Percentiles rank a stretch among this genome's conserved stretches.
Evolutionary conservation across 2,329 filamentous ascomycete genomes (phyloP).

Genomic region (Sclerotinia borealis): DNA sequence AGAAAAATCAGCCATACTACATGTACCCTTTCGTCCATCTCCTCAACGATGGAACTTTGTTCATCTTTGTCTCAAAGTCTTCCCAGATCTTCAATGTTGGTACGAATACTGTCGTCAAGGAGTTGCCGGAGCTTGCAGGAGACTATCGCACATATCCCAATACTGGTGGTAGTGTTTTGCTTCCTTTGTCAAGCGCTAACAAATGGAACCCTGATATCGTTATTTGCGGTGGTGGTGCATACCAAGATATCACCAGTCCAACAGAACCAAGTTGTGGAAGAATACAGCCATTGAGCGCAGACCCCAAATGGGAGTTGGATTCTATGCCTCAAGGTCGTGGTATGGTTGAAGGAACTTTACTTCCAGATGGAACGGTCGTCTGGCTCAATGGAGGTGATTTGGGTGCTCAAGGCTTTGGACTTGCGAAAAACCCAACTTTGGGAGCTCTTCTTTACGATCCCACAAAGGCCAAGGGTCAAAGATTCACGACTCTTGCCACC

Average conservation of each 20-base stretch:
- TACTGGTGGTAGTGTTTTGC: conserved; percentile 51
- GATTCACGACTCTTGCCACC: conserved; percentile 41
- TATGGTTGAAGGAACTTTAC: conserved; percentile 54
- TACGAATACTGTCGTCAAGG: conserved; percentile 39
- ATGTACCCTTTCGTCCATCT: conserved; percentile 60
- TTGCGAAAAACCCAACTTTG: conserved; percentile 47
- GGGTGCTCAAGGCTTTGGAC: conserved; percentile 54
- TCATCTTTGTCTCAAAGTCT: conserved; percentile 51
- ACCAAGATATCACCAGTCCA: conserved; percentile 53
- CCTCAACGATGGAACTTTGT: conserved; percentile 49
- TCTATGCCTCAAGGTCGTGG: conserved; percentile 51
- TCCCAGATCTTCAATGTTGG: conserved; percentile 49
- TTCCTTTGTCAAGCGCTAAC: conserved; percentile 46
- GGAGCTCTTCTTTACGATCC: conserved; percentile 55
- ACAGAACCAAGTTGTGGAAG: conserved; percentile 53
- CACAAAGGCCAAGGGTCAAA: conserved; percentile 41
- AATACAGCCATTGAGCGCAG: conserved; percentile 43
- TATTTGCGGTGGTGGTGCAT: conserved; percentile 54
- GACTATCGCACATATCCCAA: conserved; percentile 55
- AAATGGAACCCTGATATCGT: conserved; percentile 48
- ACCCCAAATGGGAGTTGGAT: conserved; percentile 51
- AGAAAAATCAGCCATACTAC: conserved; percentile 55
- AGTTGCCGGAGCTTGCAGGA: conserved; percentile 47
- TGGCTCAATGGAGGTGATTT: conserved; percentile 53
- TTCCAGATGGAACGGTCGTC: conserved; percentile 54